These are phyloP conservation scores for Rugosomyces carneus DNA, from an alignment of 1,284 basidiomycete genomes.

Conservation along the genomic window DNA sequence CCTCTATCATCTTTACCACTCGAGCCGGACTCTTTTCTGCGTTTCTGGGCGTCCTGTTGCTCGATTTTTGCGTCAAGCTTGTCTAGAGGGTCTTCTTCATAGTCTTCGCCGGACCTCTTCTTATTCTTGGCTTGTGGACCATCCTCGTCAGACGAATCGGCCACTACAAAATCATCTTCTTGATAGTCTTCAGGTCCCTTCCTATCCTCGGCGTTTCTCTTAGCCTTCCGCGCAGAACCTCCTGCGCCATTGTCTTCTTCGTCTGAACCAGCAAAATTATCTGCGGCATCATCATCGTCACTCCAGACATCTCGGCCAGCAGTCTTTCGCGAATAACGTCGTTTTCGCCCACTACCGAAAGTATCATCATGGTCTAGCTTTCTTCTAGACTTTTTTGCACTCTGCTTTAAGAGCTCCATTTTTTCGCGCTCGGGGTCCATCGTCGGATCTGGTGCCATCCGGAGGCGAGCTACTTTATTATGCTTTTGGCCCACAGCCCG, in stretches of 20 bases:
- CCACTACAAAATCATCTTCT: conserved; percentile 78
- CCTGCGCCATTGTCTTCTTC: conserved; percentile 39
- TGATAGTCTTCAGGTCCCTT: conserved; percentile 58
- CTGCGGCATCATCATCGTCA: conserved; percentile 49
- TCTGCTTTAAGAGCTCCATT: conserved; percentile 60
- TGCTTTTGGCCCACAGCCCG: conserved; percentile 83
- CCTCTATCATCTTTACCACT: conserved; percentile 28
- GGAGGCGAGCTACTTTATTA: conserved; percentile 69
- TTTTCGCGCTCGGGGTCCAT: conserved; percentile 71
- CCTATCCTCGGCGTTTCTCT: conserved; percentile 35
- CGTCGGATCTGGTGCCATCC: conserved; percentile 68
- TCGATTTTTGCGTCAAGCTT: conserved; percentile 63
- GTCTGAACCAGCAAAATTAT: conserved; percentile 41
- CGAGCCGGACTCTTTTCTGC: conserved; percentile 27
- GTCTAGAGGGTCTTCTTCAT: conserved; percentile 57
- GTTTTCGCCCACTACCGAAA: conserved; percentile 38
- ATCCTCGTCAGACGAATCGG: conserved; percentile 68
- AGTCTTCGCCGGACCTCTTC: conserved; percentile 34
- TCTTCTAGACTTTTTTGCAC: conserved; percentile 56
- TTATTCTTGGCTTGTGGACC: conserved; percentile 36
- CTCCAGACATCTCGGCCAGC: conserved; percentile 47
- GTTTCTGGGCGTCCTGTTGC: conserved; percentile 35
- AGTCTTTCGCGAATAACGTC: conserved; percentile 43
- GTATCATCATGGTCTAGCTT: conserved; percentile 43
- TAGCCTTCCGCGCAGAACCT: conserved; percentile 36